Base-by-base conservation (phyloP, 257 asterid species). In the Solanum habrochaites region DNA sequence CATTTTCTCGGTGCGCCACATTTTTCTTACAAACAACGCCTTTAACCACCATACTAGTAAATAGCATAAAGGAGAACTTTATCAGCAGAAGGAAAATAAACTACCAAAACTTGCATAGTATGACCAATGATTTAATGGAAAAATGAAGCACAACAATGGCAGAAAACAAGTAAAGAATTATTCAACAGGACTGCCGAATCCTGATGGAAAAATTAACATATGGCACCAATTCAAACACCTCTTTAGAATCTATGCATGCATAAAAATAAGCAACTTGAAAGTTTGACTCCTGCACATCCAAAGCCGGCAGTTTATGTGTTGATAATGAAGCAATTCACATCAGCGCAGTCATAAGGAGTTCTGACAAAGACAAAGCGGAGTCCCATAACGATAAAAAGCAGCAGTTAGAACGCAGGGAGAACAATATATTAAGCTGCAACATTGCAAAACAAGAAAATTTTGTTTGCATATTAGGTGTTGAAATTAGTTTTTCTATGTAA, bases 1-100 rank as follows among this genome's bases (percentile, higher is more conserved):
- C 98, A 97, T 97, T n/a, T n/a, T 90, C 98, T 72, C 98, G 92
- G 91, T 95, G 99, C 86, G 98, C 99, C 89, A 97, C 97, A 83
- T 97, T 95, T 90, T 97, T 97, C 93, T 93, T 95, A 94, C 96
- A 97, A 88, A 97, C 98, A 89, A 97, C 90, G 89, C 99, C 99
- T 91, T 92, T 94, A 88, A 95, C 93, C 89, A 95, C 96, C 91
- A 86, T 77, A 92, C 99, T 97, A 86, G 84, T 39, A 62, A 81
- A 81, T 81, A 81, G 69, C 85, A 81, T 81, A 49, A 86, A 90
- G 89, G 86, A 88, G 86, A 88, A 88, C 16, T 21, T 70, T 85
- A 40, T 86, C 90, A 88, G 86, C 85, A 87, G 84, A 81, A 42
- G 82, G 85, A 37, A 78, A 29, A 47, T 23, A 82, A 72, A 87